A percentile compares a stretch with the other conserved stretches of the same genome.
These are phyloP conservation scores for Scytalidium lignicola DNA, from an alignment of 2,329 filamentous ascomycete species.

Conservation along the genomic window DNA sequence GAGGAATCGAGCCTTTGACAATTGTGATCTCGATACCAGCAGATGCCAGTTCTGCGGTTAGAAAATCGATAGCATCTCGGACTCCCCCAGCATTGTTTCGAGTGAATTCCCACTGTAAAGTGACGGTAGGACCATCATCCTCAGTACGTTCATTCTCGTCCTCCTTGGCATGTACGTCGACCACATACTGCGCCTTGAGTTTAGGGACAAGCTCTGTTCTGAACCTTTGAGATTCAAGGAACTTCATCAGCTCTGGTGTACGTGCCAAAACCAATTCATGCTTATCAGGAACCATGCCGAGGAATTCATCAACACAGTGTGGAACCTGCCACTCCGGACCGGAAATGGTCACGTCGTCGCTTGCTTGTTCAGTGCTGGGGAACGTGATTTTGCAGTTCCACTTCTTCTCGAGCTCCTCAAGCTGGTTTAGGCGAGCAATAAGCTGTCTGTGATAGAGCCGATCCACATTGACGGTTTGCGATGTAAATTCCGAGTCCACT, in stretches of 20 bases:
- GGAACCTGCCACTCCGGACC: conserved; percentile 98
- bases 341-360: conserved; percentile 91
- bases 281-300: conserved; percentile 96
- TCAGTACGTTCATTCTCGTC: conserved; percentile 54
- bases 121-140: conserved; percentile 52
- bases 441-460: conserved; percentile 93
- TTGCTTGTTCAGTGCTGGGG: conserved; percentile 94
- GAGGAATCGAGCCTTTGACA: conserved; percentile 89
- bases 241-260: conserved; percentile 70
- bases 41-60: conserved; percentile 79
- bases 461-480: conserved; percentile 88
- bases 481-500: conserved; percentile 86
- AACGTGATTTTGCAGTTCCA: conserved; percentile 99
- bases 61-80: conserved; percentile 91
- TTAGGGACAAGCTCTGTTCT: conserved; percentile 73
- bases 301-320: conserved; percentile 89
- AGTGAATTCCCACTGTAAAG: conserved; percentile 76
- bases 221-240: conserved; percentile 78
- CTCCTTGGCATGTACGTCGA: conserved; percentile 73
- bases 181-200: conserved; percentile 86
- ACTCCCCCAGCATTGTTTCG: conserved; percentile 95
- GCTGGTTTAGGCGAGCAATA: conserved; percentile 78
- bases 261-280: conserved; percentile 85
- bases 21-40: conserved; percentile 83
- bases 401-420: conserved; percentile 95